phyloP scores from a whole-genome alignment of 306 rosid genomes.

The Oxytropis ochrocephala region DNA sequence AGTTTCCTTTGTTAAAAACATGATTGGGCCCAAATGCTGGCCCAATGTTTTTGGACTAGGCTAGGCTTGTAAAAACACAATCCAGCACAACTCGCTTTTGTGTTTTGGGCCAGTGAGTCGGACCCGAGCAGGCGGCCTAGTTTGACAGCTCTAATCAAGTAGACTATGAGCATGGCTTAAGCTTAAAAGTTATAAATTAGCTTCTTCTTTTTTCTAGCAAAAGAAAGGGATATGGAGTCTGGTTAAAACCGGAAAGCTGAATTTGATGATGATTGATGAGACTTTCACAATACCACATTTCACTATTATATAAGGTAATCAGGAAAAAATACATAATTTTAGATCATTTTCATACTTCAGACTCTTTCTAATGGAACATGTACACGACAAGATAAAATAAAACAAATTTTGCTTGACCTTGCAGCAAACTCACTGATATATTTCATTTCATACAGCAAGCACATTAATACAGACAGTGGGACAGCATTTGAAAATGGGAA shows the following conservation, averaged over 20 bases:
- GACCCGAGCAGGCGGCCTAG: too few relatives aligned
- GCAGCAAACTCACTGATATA: slow-evolving; percentile 7
- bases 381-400: neutral
- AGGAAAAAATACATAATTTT: too few relatives aligned
- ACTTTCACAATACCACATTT: neutral
- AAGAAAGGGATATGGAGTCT: too few relatives aligned
- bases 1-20: too few relatives aligned
- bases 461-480: neutral
- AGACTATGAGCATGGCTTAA: neutral
- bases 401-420: slow-evolving; percentile 5
- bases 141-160: too few relatives aligned
- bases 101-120: too few relatives aligned
- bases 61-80: too few relatives aligned
- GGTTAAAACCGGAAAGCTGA: neutral
- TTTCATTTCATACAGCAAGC: slow-evolving; percentile 12
- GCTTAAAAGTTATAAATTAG: neutral
- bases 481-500: neutral
- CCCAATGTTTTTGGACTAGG: too few relatives aligned
- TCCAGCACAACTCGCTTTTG: too few relatives aligned
- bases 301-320: neutral
- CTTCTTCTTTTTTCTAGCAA: too few relatives aligned
- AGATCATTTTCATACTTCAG: neutral
- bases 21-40: too few relatives aligned
- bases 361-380: neutral
- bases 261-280: neutral